These are phyloP conservation scores for Suillus fuscotomentosus DNA, from an alignment of 768 basidiomycete species.

Conservation along the genomic window DNA sequence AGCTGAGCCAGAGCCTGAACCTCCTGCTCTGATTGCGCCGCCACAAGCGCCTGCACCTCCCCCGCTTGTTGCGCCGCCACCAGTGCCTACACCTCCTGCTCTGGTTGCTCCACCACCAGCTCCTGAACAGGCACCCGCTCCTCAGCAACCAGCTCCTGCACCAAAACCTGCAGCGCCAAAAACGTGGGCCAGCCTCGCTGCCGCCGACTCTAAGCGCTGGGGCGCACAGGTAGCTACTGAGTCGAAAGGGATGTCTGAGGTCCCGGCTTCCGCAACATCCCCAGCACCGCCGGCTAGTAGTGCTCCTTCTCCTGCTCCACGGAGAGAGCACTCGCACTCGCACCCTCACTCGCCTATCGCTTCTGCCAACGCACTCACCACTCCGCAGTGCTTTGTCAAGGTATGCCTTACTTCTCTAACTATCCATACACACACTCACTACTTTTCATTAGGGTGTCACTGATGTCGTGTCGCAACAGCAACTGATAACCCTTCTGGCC, in stretches of 20 bases:
- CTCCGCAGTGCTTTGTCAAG: conserved; percentile 91
- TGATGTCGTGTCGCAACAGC: conserved; percentile 55
- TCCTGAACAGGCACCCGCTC: conserved; percentile 25
- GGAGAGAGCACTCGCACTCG: conserved; percentile 26
- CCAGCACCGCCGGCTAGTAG: conserved; percentile 34
- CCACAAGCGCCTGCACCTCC: conserved; percentile 22
- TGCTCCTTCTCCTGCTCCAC: conserved; percentile 35
- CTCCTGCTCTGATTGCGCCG: conserved; percentile 24
- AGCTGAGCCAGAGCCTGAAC: conserved; percentile 22
- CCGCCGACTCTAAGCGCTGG: conserved; percentile 81
- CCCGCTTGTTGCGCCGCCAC: conserved; percentile 20
- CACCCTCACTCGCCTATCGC: conserved; percentile 32
- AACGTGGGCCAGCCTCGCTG: conserved; percentile 92
- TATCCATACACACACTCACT: conserved; percentile 1
- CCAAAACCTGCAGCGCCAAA: conserved; percentile 59
- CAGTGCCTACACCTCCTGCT: conserved; percentile 18
- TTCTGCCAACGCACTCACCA: conserved; percentile 63
- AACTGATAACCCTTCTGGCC: conserved; percentile 50
- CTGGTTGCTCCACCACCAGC: conserved; percentile 33
- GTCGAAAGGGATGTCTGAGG: conserved; percentile 73
- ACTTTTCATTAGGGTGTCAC: conserved; percentile 58
- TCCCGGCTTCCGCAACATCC: conserved; percentile 37
- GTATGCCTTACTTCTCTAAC: conserved; percentile 35
- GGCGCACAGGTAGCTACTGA: conserved; percentile 78
- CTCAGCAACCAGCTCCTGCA: conserved; percentile 33